Evolutionary conservation across 179 eudicot genomes (phyloP).

Genomic region (Pouteria campechiana): DNA sequence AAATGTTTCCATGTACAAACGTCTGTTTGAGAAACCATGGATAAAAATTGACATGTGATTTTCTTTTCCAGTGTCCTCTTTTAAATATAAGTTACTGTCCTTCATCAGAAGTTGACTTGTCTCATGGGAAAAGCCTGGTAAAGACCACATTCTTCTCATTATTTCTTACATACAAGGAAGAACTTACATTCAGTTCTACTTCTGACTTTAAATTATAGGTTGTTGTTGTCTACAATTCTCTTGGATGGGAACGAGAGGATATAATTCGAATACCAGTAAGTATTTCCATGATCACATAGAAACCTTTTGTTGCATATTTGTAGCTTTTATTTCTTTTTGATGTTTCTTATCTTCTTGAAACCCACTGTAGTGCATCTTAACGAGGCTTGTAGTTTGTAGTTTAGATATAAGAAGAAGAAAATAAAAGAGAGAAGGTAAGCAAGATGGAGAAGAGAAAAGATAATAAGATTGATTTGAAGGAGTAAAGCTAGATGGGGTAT

Average conservation of each 20-base stretch:
- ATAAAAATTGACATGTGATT: too few relatives aligned
- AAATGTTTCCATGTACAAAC: neutral
- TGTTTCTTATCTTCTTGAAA: too few relatives aligned
- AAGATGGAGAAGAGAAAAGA: too few relatives aligned
- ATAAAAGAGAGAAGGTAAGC: too few relatives aligned
- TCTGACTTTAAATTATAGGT: conserved; percentile 26
- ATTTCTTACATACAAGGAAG: neutral
- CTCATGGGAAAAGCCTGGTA: conserved; percentile 73
- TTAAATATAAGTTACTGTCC: conserved; percentile 90
- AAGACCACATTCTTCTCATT: conserved; percentile 4
- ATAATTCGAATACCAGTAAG: conserved; percentile 84
- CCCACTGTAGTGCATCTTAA: too few relatives aligned
- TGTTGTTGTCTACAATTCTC: conserved; percentile 78
- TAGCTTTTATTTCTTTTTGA: too few relatives aligned
- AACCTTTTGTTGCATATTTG: too few relatives aligned
- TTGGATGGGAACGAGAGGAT: conserved; percentile 89
- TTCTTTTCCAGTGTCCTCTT: conserved; percentile 72
- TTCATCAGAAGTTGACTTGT: conserved; percentile 61
- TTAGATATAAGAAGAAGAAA: too few relatives aligned
- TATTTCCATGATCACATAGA: conserved; percentile 10
- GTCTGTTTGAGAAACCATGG: too few relatives aligned
- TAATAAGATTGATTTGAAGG: too few relatives aligned
- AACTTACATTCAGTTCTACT: conserved; percentile 6
- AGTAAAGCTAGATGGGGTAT: too few relatives aligned
- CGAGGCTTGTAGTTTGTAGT: too few relatives aligned